Evolutionary conservation across 1,139 yeast species (phyloP), one percentile per base, ranked within the genome.

Genomic region (Geotrichum siamense): DNA sequence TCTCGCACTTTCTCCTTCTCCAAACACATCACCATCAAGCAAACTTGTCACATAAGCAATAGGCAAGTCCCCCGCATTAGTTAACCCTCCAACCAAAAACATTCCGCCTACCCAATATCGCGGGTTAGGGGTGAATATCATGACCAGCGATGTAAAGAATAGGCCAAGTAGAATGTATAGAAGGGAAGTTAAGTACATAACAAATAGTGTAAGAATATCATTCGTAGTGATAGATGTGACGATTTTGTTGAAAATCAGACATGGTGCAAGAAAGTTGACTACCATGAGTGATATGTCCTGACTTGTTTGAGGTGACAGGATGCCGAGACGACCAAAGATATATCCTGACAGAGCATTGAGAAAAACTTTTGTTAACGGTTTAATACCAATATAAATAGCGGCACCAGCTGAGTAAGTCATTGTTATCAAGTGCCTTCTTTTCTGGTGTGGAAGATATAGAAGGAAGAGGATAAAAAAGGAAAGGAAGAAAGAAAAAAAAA

Each of bases 331-430:
- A 10, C 39, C 87, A 12, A 86, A 65, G 33, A 68, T 60, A 55
- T 70, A 83, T 5, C 96, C 96, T 10, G 79, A 63, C 2, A 72
- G 79, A 6, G 84, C 74, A 57, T 84, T 82, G 55, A 83, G 65
- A 56, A 86, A 85, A 52, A 87, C 84, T 65, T 87, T 87, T 64
- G 85, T 70, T 48, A 87, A 80, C 19, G 96, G 96, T 65, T 86
- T 87, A 41, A 82, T 82, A 0, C 95, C 77, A 17, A 85, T 73
- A 63, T 80, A 87, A 9, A 87, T 81, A 32, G 86, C 77, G 34
- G 72, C 72, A 10, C 95, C 94, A 17, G 86, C 59, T 1, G 76
- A 57, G 20, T 68, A 48, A 3, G 58, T 39, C 45, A 47, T 56
- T 33, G n/a, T n/a, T n/a, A n/a, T n/a, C n/a, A n/a, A n/a, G n/a